These are phyloP conservation scores for Phanerochaete sordida DNA, from an alignment of 768 basidiomycete species.

Conservation along the genomic window DNA sequence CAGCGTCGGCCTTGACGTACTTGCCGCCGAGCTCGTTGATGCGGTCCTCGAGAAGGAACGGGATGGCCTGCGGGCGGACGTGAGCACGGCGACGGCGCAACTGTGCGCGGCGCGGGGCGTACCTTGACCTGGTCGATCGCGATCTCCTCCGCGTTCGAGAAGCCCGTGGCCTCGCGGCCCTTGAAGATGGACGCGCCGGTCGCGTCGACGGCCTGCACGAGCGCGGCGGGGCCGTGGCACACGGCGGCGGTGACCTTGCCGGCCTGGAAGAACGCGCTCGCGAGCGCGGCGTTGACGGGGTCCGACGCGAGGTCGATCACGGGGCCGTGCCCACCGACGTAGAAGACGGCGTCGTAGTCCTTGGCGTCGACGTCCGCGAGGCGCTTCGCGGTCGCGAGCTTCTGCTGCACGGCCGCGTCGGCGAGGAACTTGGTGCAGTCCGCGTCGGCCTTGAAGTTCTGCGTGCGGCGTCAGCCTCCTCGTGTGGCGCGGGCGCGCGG, in stretches of 20 bases:
- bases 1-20: slow-evolving; percentile 53
- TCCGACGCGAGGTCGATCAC: slow-evolving; percentile 67
- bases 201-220: slow-evolving; percentile 51
- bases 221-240: slow-evolving; percentile 79
- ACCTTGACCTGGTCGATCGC: slow-evolving; percentile 42
- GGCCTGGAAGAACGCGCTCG: slow-evolving; percentile 62
- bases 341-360: slow-evolving; percentile 74
- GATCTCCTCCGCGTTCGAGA: slow-evolving; percentile 71
- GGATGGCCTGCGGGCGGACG: slow-evolving; percentile 41
- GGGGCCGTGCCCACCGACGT: slow-evolving; percentile 78
- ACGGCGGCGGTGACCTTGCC: slow-evolving; percentile 70
- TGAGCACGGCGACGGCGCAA: background rate
- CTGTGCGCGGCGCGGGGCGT: slow-evolving; percentile 10
- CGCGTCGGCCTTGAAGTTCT: slow-evolving; percentile 52
- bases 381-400: slow-evolving; percentile 55
- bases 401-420: slow-evolving; percentile 47
- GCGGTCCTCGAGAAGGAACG: slow-evolving; percentile 70
- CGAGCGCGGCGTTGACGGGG: slow-evolving; percentile 51
- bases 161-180: slow-evolving; percentile 57
- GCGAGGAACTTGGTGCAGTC: slow-evolving; percentile 54
- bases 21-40: slow-evolving; percentile 62
- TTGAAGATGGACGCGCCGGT: slow-evolving; percentile 63
- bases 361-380: slow-evolving; percentile 52
- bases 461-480: no score
- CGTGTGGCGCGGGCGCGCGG: no score